Percentiles rank a stretch among this genome's conserved stretches.
Conservation (phyloP, 108 stramenopile species). For the Fistulifera solaris region DNA sequence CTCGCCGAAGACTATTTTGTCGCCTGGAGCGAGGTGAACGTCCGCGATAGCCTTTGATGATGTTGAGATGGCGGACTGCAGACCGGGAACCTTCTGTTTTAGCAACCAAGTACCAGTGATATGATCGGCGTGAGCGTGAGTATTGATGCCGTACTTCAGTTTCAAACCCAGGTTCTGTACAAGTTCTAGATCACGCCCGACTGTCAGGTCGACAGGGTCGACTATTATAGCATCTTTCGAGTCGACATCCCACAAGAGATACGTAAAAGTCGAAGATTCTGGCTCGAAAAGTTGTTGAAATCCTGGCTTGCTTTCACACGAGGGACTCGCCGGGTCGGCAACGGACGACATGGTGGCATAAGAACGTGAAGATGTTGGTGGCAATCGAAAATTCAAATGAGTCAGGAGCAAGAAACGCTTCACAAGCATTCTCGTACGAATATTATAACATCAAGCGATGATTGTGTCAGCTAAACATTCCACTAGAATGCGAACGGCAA, state of each 20-base stretch:
- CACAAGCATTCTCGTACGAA: too few species aligned
- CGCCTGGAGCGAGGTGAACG: conserved; percentile 45
- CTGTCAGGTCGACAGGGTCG: conserved; percentile 83
- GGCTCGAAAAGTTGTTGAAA: conserved; percentile 88
- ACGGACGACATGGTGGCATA: too few species aligned
- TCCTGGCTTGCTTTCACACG: conserved; percentile 12
- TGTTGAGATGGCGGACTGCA: conserved; percentile 68
- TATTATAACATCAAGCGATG: too few species aligned
- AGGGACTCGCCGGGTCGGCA: too few species aligned
- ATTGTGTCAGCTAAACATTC: too few species aligned
- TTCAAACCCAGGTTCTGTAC: conserved; percentile 55
- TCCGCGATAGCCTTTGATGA: conserved; percentile 65
- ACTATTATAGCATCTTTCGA: conserved; percentile 84
- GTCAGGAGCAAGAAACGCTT: too few species aligned
- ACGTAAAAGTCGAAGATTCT: conserved; percentile 81
- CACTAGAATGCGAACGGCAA: too few species aligned
- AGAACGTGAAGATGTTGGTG: too few species aligned
- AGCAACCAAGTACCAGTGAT: conserved; percentile 75
- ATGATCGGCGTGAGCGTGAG: conserved; percentile 78
- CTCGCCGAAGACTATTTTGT: conserved; percentile 60
- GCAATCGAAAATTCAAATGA: too few species aligned
- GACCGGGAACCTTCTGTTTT: conserved; percentile 44
- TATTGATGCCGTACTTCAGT: conserved; percentile 57
- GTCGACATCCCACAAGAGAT: conserved; percentile 67
- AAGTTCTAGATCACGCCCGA: conserved; percentile 67